Percentiles rank a stretch among this genome's conserved stretches.
Conservation (phyloP, 306 rosid species). For the Ammopiptanthus mongolicus region DNA sequence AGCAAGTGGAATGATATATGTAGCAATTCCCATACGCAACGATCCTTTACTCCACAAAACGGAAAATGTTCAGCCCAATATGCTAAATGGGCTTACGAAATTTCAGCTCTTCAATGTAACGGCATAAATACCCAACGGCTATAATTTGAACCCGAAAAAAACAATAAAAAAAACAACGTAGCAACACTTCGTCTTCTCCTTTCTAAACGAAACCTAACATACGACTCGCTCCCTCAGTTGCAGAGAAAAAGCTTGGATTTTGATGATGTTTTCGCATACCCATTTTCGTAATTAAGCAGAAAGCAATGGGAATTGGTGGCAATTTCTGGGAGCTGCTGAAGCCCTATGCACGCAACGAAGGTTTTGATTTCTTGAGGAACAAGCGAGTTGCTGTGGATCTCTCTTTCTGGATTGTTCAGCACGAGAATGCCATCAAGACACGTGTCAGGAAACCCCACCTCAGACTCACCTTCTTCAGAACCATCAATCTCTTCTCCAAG, state of each 20-base stretch:
- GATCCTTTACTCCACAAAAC: too few relatives aligned
- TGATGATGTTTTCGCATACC: slow-evolving; percentile 17
- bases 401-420: slow-evolving; percentile 87
- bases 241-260: neutral
- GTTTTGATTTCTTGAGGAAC: slow-evolving; percentile 84
- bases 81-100: slow-evolving; percentile 3
- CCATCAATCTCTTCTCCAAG: slow-evolving; percentile 81
- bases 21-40: too few relatives aligned
- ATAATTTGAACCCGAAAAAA: neutral
- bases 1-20: too few relatives aligned
- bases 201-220: slow-evolving; percentile 22
- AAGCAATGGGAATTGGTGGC: slow-evolving; percentile 75
- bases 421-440: slow-evolving; percentile 59
- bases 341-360: slow-evolving; percentile 68
- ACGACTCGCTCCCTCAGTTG: neutral
- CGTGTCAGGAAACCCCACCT: slow-evolving; percentile 62
- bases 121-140: slow-evolving; percentile 29
- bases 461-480: slow-evolving; percentile 76
- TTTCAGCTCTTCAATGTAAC: neutral
- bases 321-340: slow-evolving; percentile 84
- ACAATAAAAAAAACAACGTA: neutral
- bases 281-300: slow-evolving; percentile 4
- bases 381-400: slow-evolving; percentile 96
- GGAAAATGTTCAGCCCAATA: neutral
- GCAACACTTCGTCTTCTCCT: neutral